These are phyloP conservation scores for Perilla frutescens DNA, from an alignment of 257 asterid genomes.

Conservation along the genomic window DNA sequence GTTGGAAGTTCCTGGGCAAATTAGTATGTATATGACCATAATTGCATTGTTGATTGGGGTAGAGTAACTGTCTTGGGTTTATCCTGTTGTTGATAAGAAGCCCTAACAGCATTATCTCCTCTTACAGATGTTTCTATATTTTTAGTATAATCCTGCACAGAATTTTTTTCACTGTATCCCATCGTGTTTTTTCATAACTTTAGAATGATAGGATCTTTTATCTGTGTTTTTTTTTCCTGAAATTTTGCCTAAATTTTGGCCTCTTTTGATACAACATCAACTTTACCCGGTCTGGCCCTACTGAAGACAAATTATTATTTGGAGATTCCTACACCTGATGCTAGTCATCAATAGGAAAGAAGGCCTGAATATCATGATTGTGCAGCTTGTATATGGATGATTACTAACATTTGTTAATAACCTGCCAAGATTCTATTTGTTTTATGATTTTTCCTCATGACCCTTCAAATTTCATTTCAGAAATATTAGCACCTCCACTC, in stretches of 20 bases:
- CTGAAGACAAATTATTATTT: background rate
- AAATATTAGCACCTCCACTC: background rate
- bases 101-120: background rate
- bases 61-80: background rate
- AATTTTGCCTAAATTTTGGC: background rate
- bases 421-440: no score
- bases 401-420: no score
- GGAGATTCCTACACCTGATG: background rate
- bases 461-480: background rate
- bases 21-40: constrained; percentile 1
- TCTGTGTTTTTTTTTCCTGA: background rate
- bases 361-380: background rate
- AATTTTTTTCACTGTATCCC: background rate
- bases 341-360: background rate
- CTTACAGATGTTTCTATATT: background rate
- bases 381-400: background rate
- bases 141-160: background rate
- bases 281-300: background rate
- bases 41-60: background rate
- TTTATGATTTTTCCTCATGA: background rate
- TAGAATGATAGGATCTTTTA: background rate
- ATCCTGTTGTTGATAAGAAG: background rate
- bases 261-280: background rate
- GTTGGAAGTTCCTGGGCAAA: constrained; percentile 12
- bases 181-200: background rate